Evolutionary conservation across 345 rosid genomes (phyloP), one percentile per base, ranked within the genome.

Genomic region (Sapria himalayana): DNA sequence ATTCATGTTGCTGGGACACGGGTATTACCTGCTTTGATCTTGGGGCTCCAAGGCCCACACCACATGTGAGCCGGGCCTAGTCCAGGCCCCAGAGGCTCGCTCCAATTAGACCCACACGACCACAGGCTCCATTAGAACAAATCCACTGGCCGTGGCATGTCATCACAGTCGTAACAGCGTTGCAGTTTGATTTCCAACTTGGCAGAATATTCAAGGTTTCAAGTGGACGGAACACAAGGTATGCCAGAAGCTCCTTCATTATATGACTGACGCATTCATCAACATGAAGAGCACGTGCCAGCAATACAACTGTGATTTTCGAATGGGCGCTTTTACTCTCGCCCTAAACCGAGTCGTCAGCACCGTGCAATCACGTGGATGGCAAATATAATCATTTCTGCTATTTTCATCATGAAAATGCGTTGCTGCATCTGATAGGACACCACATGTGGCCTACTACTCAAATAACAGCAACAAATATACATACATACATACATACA

Each of bases 291-390:
- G 40, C 50, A 91, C 80, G 99, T 91, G 95, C 58, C 72, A 77
- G 48, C 43, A 77, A 3, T 81, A 91, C 52, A 14, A 77, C 18
- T 91, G 99, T 70, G 70, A 61, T 61, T 86, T 84, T 29, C 84
- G 99, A 36, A 91, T 91, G 95, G 99, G 99, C 19, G 99, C 99
- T 44, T 91, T 91, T 57, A 79, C 99, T 2, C 99, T 91, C 0
- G 99, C 93, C 2, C 81, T 91, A 22, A 84, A 75, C 74, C 73
- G 95, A 3, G 95, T 91, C 31, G 99, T 95, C 1, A 74, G 95
- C 12, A 92, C 95, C 44, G 75, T 93, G 19, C 56, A 61, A 40
- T 57, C 84, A 17, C 71, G 99, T 57, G 99, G 95, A 37, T 91
- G 99, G 95, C 95, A 84, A 58, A 95, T 93, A 43, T 91, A 52